Evolutionary conservation across 2,329 filamentous ascomycete species (phyloP), one percentile per base, ranked within the genome.

Genomic region (Blastomyces gilchristii): DNA sequence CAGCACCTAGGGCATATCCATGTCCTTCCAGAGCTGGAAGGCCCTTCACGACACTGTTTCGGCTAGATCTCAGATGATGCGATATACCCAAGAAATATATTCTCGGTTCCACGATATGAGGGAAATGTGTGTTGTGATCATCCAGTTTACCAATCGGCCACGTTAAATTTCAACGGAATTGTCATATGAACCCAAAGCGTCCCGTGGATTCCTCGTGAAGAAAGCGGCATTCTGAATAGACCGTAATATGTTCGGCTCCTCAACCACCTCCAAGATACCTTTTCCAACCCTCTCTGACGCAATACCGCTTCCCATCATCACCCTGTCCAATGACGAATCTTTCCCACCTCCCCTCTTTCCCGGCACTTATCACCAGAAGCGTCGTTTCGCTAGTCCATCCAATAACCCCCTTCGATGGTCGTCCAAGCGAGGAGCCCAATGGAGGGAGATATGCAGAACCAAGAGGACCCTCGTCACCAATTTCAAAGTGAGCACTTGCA

Each of bases 291-390:
- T 92, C 87, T 66, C 89, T 82, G 39, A 85, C 77, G 66, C 89
- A 84, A 60, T 84, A 79, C 54, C 86, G 81, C 67, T 83, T 85
- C 11, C 89, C 89, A 65, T 89, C 85, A 28, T 87, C 83, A 16
- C 83, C 83, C 62, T 87, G 82, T n/a, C 81, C 81, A 60, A 95
- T 79, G 25, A 87, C 79, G 69, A 96, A 96, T 65, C 88, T 91
- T 78, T 97, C 91, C 91, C 92, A 97, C 60, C 89, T 82, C 18
- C 88, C 88, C 72, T 94, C 89, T 64, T 83, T 82, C 0, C 91
- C 91, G 0, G 90, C 89, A 3, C 91, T 89, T 59, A 96, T 80
- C 0, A 96, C 86, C 1, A 92, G 77, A 12, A 96, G 77, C 18
- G 83, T 89, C 28, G 85, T 79, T 66, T 96, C 89, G 67, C 85